phyloP scores from a whole-genome alignment of 352 stramenopile species.

The Pythium vanterpoolii region DNA sequence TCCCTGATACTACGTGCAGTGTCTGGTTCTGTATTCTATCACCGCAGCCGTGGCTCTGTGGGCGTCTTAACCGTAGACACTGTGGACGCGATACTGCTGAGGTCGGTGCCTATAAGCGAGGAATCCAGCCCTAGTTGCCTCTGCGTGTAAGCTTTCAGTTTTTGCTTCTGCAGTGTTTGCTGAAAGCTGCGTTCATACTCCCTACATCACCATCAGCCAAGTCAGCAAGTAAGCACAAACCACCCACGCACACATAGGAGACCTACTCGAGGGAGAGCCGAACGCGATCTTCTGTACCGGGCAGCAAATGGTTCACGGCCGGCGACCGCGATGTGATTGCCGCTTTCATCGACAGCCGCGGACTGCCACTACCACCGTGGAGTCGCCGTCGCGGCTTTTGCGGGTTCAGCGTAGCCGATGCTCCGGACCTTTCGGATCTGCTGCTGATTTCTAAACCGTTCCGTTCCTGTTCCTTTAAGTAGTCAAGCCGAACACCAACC shows the following conservation, averaged over 20 bases:
- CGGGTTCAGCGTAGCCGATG: not conserved
- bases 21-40: not conserved
- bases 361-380: slow-evolving; percentile 24
- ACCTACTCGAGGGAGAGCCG: slow-evolving; percentile 42
- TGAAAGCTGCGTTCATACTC: slow-evolving; percentile 26
- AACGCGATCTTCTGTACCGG: slow-evolving; percentile 58
- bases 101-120: slow-evolving; percentile 9
- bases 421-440: no score
- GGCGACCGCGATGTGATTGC: slow-evolving; percentile 64
- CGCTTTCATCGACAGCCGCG: slow-evolving; percentile 53
- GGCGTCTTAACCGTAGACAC: slow-evolving; percentile 2
- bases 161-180: slow-evolving; percentile 2
- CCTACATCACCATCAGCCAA: slow-evolving; percentile 6
- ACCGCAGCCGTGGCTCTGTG: not conserved
- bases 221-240: not conserved
- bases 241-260: not conserved
- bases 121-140: not conserved
- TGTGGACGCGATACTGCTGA: slow-evolving; percentile 12
- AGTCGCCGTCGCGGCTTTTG: slow-evolving; percentile 2
- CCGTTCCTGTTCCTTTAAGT: slow-evolving; percentile 4
- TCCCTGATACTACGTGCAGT: not conserved
- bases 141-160: not conserved
- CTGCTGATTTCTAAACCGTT: no score
- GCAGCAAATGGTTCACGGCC: slow-evolving; percentile 58
- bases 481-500: slow-evolving; percentile 24